These are phyloP conservation scores for Diddensiella caesifluorescens DNA, from an alignment of 805 yeast species.

Conservation along the genomic window DNA sequence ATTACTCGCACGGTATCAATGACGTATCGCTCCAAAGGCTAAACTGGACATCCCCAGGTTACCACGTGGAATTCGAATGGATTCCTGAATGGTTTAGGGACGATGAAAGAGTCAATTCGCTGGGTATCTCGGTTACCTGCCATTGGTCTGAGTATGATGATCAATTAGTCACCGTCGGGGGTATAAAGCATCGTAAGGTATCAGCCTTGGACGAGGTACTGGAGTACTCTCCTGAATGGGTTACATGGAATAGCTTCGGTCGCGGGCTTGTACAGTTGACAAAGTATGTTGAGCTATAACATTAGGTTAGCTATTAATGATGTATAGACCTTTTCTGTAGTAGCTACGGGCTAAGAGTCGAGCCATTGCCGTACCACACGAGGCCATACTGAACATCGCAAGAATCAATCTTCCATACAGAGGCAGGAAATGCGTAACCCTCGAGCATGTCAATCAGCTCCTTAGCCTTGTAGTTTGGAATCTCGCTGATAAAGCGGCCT, in stretches of 20 bases:
- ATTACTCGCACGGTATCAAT: conserved; percentile 58
- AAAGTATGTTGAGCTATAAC: conserved; percentile 42
- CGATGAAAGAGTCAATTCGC: conserved; percentile 15
- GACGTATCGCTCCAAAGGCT: conserved; percentile 59
- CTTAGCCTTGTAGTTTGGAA: conserved; percentile 9
- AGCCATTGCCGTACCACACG: conserved; percentile 21
- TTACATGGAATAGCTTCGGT: conserved; percentile 55
- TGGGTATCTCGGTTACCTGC: conserved; percentile 52
- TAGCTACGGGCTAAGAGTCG: no score
- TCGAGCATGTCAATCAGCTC: conserved; percentile 16
- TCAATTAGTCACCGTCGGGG: conserved; percentile 34
- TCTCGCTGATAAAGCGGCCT: conserved; percentile 19
- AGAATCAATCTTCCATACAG: conserved; percentile 17
- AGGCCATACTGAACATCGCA: conserved; percentile 20
- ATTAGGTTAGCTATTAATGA: no score
- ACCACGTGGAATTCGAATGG: conserved; percentile 71
- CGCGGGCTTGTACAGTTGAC: conserved; percentile 65
- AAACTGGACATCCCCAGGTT: conserved; percentile 48
- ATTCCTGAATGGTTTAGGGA: conserved; percentile 51
- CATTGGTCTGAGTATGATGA: conserved; percentile 71
- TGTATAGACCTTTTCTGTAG: no score
- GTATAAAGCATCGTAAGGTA: conserved; percentile 39
- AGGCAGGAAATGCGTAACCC: conserved; percentile 1
- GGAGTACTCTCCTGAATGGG: conserved; percentile 59
- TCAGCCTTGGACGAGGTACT: conserved; percentile 72